These are phyloP conservation scores for Pyrenopolyporus hunteri DNA, from an alignment of 495 filamentous ascomycete species.

Conservation along the genomic window DNA sequence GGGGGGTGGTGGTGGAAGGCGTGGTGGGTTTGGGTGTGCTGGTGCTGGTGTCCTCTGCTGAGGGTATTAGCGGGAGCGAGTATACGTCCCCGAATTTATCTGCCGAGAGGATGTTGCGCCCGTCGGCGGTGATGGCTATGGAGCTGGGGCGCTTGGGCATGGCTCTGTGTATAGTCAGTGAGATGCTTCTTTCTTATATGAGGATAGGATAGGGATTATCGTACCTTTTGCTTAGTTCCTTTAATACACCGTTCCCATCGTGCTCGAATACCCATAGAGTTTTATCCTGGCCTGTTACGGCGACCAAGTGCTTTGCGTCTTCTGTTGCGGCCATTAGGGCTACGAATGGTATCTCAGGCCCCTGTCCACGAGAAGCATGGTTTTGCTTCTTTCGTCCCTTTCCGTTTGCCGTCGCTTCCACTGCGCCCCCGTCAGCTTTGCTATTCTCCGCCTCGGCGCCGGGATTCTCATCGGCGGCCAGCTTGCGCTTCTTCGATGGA, in stretches of 20 bases:
- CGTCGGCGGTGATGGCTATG: constrained; percentile 70
- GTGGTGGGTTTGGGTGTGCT: constrained; percentile 9
- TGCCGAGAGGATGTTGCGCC: constrained; percentile 72
- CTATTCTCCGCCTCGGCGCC: constrained; percentile 8
- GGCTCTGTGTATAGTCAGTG: constrained; percentile 53
- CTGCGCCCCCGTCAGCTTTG: constrained; percentile 14
- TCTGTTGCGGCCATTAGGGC: constrained; percentile 62
- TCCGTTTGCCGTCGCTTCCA: constrained; percentile 3
- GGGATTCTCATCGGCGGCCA: constrained; percentile 36
- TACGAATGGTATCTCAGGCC: constrained; percentile 55
- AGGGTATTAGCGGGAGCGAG: constrained; percentile 75
- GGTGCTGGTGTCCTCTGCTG: constrained; percentile 15
- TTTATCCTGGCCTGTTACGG: constrained; percentile 88
- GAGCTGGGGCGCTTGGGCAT: constrained; percentile 91
- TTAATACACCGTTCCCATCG: constrained; percentile 62
- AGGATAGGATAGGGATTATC: constrained; percentile 17
- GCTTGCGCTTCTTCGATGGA: constrained; percentile 37
- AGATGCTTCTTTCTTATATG: background rate
- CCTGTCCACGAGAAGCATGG: constrained; percentile 9
- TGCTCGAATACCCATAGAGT: constrained; percentile 80
- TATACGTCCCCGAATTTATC: constrained; percentile 99
- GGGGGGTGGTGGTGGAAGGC: constrained; percentile 2
- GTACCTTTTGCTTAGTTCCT: constrained; percentile 75
- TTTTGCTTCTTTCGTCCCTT: constrained; percentile 29
- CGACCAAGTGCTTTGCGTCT: constrained; percentile 70